Evolutionary conservation across 352 stramenopile species (phyloP).

Genomic region (Globisporangium nodosum): DNA sequence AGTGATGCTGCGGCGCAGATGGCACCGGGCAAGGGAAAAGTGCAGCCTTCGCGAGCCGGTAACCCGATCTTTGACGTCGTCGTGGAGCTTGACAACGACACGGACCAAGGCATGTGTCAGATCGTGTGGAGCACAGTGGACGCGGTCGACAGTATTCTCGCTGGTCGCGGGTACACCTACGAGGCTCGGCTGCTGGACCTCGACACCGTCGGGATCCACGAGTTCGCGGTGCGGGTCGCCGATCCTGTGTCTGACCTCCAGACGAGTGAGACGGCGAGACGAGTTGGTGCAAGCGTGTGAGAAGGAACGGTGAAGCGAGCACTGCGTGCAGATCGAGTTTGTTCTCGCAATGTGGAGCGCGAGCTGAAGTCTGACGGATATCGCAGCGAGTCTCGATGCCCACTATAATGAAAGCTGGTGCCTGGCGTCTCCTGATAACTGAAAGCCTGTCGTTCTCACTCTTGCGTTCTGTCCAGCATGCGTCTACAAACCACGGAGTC

Average conservation of each 20-base stretch:
- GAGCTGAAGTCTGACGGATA: no score
- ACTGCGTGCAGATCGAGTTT: no score
- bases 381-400: no score
- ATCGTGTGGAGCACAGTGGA: slow-evolving; percentile 62
- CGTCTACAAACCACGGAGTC: no score
- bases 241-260: not conserved
- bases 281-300: no score
- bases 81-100: slow-evolving; percentile 62
- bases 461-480: no score
- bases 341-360: no score
- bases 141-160: slow-evolving; percentile 69
- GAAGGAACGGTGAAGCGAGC: no score
- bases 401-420: no score
- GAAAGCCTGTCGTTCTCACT: no score
- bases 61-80: slow-evolving; percentile 81
- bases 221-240: slow-evolving; percentile 8
- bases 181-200: slow-evolving; percentile 33
- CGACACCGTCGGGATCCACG: slow-evolving; percentile 24
- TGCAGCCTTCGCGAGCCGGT: slow-evolving; percentile 38
- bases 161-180: slow-evolving; percentile 25
- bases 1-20: slow-evolving; percentile 16
- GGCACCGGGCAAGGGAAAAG: slow-evolving; percentile 21
- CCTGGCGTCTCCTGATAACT: no score
- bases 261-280: no score
- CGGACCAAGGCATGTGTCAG: slow-evolving; percentile 42